phyloP scores from a whole-genome alignment of 768 basidiomycete genomes.

The Dentipellis fragilis region DNA sequence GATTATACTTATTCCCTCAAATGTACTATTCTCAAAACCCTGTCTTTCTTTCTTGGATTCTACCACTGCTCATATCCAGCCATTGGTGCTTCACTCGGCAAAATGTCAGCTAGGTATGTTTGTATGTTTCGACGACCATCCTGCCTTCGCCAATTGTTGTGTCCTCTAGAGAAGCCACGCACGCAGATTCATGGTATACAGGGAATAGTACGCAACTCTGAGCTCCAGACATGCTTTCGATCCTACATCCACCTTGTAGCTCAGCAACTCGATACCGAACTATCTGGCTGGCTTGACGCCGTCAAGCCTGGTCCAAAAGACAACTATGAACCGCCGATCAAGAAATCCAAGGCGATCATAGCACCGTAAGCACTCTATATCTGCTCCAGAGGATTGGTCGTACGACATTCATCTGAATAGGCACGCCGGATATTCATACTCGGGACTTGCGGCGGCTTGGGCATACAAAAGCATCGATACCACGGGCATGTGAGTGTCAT shows the following conservation, averaged over 20 bases:
- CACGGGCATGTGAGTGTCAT: conserved; percentile 55
- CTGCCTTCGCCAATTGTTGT: too few relatives aligned
- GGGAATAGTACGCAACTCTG: conserved; percentile 31
- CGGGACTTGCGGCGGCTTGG: conserved; percentile 91
- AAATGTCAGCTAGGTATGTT: too few relatives aligned
- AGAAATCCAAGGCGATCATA: conserved; percentile 78
- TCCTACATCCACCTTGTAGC: conserved; percentile 27
- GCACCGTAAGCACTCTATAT: conserved; percentile 60
- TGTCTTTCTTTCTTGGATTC: too few relatives aligned
- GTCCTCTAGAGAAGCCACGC: conserved; percentile 49
- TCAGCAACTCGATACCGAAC: conserved; percentile 45
- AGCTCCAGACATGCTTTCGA: background rate
- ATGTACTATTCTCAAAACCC: too few relatives aligned
- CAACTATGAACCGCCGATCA: conserved; percentile 55
- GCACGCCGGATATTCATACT: conserved; percentile 94
- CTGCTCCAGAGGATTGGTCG: background rate
- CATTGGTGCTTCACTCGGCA: too few relatives aligned
- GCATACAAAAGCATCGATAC: conserved; percentile 87
- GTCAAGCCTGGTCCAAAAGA: conserved; percentile 39
- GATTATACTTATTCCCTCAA: too few relatives aligned
- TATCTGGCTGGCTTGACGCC: conserved; percentile 50
- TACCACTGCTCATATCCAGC: too few relatives aligned
- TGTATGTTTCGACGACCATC: too few relatives aligned
- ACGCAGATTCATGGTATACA: conserved; percentile 90
- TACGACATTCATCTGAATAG: conserved; percentile 28